Evolutionary conservation across 78 protist species (phyloP).

Genomic region (Cavenderia fasciculata): DNA sequence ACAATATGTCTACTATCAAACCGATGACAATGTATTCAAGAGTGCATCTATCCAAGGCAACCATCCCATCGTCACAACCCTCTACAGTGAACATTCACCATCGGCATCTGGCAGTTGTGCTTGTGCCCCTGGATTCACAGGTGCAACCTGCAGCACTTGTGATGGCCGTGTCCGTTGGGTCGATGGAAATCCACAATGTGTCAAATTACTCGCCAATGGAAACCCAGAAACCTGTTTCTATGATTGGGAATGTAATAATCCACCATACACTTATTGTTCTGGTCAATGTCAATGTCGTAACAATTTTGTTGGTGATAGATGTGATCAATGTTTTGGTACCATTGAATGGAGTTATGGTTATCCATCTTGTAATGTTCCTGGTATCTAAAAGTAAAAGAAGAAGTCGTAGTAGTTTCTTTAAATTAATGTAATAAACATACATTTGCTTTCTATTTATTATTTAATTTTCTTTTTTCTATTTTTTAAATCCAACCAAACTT

Average conservation of each 20-base stretch:
- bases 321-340: neutral
- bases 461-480: neutral
- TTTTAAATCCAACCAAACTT: slow-evolving; percentile 51
- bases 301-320: neutral
- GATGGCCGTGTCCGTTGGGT: neutral
- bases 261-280: neutral
- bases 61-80: neutral
- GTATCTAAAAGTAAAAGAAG: too few relatives aligned
- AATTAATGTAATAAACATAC: too few relatives aligned
- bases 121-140: slow-evolving; percentile 14
- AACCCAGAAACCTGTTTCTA: neutral
- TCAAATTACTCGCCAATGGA: neutral
- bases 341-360: neutral
- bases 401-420: too few relatives aligned
- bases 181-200: neutral
- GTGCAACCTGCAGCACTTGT: neutral
- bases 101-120: neutral
- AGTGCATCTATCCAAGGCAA: slow-evolving; percentile 9
- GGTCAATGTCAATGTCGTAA: neutral
- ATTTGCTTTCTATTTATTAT: neutral
- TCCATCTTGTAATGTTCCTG: neutral
- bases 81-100: neutral
- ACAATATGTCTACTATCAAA: neutral
- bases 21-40: neutral
- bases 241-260: neutral